phyloP scores from a whole-genome alignment of 768 basidiomycete species.

The Filobasidium wieringae region DNA sequence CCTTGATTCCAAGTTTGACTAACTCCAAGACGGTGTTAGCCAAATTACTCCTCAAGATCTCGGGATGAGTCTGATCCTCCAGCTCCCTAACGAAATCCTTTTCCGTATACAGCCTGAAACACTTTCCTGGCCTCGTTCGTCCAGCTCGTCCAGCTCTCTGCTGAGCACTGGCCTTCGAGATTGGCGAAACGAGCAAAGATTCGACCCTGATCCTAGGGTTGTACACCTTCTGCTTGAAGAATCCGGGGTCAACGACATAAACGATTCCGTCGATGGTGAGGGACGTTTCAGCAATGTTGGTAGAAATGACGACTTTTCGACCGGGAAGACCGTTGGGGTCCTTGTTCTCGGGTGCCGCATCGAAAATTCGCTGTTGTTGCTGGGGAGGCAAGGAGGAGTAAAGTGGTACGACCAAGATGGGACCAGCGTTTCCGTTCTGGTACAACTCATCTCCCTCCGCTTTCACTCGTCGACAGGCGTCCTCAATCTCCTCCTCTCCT shows the following conservation, averaged over 20 bases:
- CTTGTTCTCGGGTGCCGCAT: conserved; percentile 60
- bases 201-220: conserved; percentile 96
- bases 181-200: conserved; percentile 80
- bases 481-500: conserved; percentile 97
- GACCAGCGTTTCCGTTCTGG: conserved; percentile 54
- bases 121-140: conserved; percentile 89
- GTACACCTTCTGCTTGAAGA: conserved; percentile 97
- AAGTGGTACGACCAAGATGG: conserved; percentile 76
- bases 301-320: conserved; percentile 86
- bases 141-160: conserved; percentile 94
- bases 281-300: conserved; percentile 96
- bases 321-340: conserved; percentile 63
- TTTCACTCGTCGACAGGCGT: conserved; percentile 85
- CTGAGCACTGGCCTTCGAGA: conserved; percentile 92
- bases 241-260: conserved; percentile 96
- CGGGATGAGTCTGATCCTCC: conserved; percentile 94
- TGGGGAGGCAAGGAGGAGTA: conserved; percentile 90
- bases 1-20: conserved; percentile 87
- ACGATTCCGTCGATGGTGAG: conserved; percentile 97
- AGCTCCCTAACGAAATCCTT: conserved; percentile 92
- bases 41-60: conserved; percentile 85
- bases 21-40: conserved; percentile 87
- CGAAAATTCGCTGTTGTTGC: conserved; percentile 95
- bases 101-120: conserved; percentile 92
- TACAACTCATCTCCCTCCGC: conserved; percentile 76